Base-by-base conservation (phyloP, 129 eudicot genomes). In the Flaveria trinervia region DNA sequence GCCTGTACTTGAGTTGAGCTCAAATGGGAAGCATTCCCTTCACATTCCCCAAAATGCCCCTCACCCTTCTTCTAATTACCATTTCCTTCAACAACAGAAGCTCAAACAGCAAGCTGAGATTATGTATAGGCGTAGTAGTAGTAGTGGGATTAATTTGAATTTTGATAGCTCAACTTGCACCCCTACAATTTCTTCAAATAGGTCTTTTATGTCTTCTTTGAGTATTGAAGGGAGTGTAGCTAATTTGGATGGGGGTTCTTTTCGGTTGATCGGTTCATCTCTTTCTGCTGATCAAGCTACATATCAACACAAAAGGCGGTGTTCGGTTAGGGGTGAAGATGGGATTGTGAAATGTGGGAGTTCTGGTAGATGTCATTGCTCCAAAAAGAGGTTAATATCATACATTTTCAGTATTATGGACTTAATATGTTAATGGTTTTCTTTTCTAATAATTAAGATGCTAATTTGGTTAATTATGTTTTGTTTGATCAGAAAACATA, bases 161-260 rank as follows among this genome's bases (percentile, higher is more conserved):
- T 95, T 91, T 64, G 96, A 91, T 75, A 85, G 91, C 80, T 91
- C 99, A 22, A 88, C 87, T 62, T 91, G 92, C 82, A 91, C 92
- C 0, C 99, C 99, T 1, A 89, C 99, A 72, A 88, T 95, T 84
- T 95, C 99, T 11, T 95, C 99, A 1, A 86, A 85, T 48, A 82
- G 97, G 86, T 95, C 99, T 3, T 95, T 95, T 68, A 84, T 91
- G 67, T 95, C 99, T 23, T 91, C 99, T 2, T 84, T 95, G 89
- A 95, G 99, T 36, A 83, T 91, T 2, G 99, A 95, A 86, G 99
- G 97, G 68, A 95, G 99, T 85, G 97, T 95, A 41, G 92, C 97
- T 67, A 95, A 87, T 86, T 33, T 86, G 85, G 94, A 89, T 74
- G 85, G 92, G n/a, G 90, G 76, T 23, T 76, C 89, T 1, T 95